These are phyloP conservation scores for Tolypocladium album DNA, from an alignment of 2,329 filamentous ascomycete genomes.

Conservation along the genomic window DNA sequence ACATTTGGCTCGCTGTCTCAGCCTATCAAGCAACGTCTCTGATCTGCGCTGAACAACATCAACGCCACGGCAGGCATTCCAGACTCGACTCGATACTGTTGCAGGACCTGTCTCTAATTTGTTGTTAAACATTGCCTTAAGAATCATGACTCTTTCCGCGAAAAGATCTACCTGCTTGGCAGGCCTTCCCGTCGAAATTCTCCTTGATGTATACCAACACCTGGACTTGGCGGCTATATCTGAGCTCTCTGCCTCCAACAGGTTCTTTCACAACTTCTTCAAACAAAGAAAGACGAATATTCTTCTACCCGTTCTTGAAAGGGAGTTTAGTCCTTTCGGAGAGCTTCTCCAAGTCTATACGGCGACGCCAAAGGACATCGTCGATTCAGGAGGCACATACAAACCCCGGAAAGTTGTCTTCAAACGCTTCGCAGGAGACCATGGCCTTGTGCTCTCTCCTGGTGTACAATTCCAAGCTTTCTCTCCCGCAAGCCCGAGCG, in stretches of 20 bases:
- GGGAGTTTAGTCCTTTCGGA: constrained; percentile 32
- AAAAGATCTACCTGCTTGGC: constrained; percentile 11
- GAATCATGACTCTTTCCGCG: constrained; percentile 9
- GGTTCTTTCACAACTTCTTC: constrained; percentile 29
- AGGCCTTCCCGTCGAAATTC: constrained; percentile 32
- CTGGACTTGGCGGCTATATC: constrained; percentile 31
- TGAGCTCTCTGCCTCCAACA: constrained; percentile 25
- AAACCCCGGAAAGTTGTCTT: constrained; percentile 27
- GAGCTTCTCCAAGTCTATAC: constrained; percentile 36
- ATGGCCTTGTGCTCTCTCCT: constrained; percentile 13
- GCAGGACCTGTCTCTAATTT: not conserved
- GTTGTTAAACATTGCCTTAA: not conserved
- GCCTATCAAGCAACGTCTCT: not conserved
- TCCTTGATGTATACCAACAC: constrained; percentile 35
- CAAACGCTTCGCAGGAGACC: constrained; percentile 22
- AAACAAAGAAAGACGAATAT: constrained; percentile 27
- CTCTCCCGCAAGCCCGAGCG: not conserved
- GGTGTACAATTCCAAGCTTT: not conserved
- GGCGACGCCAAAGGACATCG: constrained; percentile 26
- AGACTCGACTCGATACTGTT: not conserved
- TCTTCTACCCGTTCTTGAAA: constrained; percentile 28
- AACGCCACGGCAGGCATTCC: not conserved
- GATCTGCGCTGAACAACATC: not conserved
- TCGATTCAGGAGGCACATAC: constrained; percentile 20
- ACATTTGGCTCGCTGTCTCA: not conserved